Percentiles rank a stretch among this genome's conserved stretches.
These are phyloP conservation scores for Daldinia grandis DNA, from an alignment of 495 filamentous ascomycete species.

Conservation along the genomic window DNA sequence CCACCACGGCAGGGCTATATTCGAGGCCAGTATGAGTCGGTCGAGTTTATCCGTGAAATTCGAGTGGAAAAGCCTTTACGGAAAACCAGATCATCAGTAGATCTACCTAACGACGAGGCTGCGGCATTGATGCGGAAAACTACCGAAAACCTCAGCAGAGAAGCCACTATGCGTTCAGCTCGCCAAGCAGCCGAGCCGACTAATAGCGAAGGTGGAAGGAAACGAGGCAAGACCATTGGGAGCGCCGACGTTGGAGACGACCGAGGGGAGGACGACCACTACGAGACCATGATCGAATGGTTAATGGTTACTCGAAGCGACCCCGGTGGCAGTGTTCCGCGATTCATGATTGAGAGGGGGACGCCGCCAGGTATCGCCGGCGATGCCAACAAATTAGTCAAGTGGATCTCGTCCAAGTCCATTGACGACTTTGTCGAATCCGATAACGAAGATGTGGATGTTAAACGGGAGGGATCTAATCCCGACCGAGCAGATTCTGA, in stretches of 20 bases:
- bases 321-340: constrained; percentile 89
- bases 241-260: constrained; percentile 17
- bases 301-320: constrained; percentile 96
- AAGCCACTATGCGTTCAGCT: constrained; percentile 47
- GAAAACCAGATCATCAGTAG: constrained; percentile 46
- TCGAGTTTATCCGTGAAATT: constrained; percentile 90
- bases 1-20: constrained; percentile 74
- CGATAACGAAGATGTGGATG: constrained; percentile 28
- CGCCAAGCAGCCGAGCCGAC: constrained; percentile 26
- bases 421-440: constrained; percentile 50
- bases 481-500: constrained; percentile 24
- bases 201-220: constrained; percentile 15
- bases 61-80: constrained; percentile 55
- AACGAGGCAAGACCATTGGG: constrained; percentile 36
- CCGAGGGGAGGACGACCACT: constrained; percentile 57
- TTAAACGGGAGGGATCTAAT: constrained; percentile 26
- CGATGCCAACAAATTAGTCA: constrained; percentile 85
- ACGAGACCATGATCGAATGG: constrained; percentile 79
- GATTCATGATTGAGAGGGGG: constrained; percentile 93
- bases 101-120: constrained; percentile 42
- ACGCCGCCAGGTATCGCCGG: constrained; percentile 83
- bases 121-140: constrained; percentile 13
- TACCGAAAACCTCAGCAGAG: constrained; percentile 36
- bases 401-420: constrained; percentile 76
- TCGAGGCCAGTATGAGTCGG: constrained; percentile 86